Base-by-base conservation (phyloP, 495 filamentous ascomycete species). In the Rhypophila decipiens region DNA sequence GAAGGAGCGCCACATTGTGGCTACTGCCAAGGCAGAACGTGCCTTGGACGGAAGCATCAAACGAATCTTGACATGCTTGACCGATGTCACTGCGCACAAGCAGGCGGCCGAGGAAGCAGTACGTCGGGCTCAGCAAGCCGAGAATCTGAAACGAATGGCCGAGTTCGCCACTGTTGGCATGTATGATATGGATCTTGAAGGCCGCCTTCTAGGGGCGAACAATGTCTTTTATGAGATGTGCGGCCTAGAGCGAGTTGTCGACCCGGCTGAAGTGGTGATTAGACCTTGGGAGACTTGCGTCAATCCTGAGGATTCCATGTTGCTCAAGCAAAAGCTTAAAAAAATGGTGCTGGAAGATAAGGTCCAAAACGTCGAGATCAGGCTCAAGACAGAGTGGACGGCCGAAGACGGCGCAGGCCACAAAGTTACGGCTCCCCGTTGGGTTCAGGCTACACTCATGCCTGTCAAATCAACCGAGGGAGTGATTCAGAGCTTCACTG, bases 131-230 rank as follows among this genome's bases (percentile, higher is more conserved):
- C 68, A 71, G 46, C 66, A 73, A 44, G 67, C 69, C 2, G 67
- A 73, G 48, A 71, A 73, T 42, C 64, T 73, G 42, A 73, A 71
- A 50, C 64, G 69, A 31, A 71, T 73, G 67, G 67, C 69, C 34
- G 67, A 73, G 39, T 66, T 64, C 39, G 68, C 69, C 4, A 73
- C 69, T 2, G 69, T 73, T 19, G 69, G 69, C 44, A 67, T 73
- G 65, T 73, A 69, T 47, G 69, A 73, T 27, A 70, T 73, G 66
- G 59, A 65, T 27, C 61, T 73, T 2, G 57, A 69, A 11, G 69
- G 69, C 8, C 55, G 64, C 9, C 56, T 73, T 24, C 50, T 71
- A 8, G 61, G 64, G 1, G 68, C 68, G 15, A 73, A 73, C 44
- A 63, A 69, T 33, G 65, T 70, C 10, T 73, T 73, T 48, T 73